A percentile compares a stretch with the other conserved stretches of the same genome.
Evolutionary conservation across 129 eudicot species (phyloP).

Genomic region (Saussurea involucrata): DNA sequence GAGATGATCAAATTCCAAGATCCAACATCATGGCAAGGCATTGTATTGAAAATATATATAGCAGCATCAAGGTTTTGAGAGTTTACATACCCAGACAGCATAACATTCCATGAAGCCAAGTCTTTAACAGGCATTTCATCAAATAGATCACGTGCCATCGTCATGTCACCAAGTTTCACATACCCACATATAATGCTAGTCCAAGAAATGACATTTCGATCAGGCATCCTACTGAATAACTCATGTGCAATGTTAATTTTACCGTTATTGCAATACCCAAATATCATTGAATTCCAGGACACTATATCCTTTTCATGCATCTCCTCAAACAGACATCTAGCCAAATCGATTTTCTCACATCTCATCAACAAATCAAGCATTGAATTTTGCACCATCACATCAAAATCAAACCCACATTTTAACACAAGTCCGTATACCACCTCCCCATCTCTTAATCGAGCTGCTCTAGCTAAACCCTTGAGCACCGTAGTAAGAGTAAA

Average conservation of each 20-base stretch:
- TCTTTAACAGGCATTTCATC: constrained; percentile 49
- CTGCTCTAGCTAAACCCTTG: constrained; percentile 44
- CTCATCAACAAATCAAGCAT: constrained; percentile 46
- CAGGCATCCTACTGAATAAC: constrained; percentile 36
- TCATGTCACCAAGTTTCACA: constrained; percentile 40
- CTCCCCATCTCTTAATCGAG: constrained; percentile 31
- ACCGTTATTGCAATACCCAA: constrained; percentile 41
- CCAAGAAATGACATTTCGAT: constrained; percentile 53
- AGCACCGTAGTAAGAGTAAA: constrained; percentile 30
- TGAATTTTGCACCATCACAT: constrained; percentile 45
- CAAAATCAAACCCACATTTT: constrained; percentile 42
- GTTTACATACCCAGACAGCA: constrained; percentile 49
- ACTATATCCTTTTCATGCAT: constrained; percentile 42
- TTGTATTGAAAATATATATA: constrained; percentile 22
- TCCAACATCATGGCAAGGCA: constrained; percentile 35
- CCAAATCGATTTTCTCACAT: constrained; percentile 39
- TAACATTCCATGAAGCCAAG: constrained; percentile 53
- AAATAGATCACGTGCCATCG: constrained; percentile 37
- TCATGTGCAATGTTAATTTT: constrained; percentile 38
- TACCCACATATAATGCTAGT: constrained; percentile 49
- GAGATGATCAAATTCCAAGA: constrained; percentile 48
- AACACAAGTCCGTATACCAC: constrained; percentile 34
- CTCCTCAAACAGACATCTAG: constrained; percentile 41
- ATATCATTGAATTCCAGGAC: constrained; percentile 56
- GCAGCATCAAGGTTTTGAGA: constrained; percentile 33